Base-by-base conservation (phyloP, 805 yeast genomes). In the Wickerhamiella sergipiensis region DNA sequence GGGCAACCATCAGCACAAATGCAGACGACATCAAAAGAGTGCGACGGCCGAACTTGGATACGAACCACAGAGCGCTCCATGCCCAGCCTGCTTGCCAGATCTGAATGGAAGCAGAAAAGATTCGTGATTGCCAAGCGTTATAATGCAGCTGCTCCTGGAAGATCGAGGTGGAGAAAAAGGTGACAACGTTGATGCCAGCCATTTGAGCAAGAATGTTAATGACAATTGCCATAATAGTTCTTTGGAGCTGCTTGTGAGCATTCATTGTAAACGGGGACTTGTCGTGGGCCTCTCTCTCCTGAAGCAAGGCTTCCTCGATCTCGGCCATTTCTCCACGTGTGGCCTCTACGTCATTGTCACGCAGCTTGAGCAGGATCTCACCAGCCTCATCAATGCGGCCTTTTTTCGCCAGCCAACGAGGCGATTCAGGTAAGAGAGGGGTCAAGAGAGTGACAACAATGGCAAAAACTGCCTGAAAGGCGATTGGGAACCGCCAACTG, bases 401-500 rank as follows among this genome's bases (percentile, higher is more conserved):
- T 42, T 54, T 48, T 29, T 58, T 50, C 31, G 62, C 53, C 12
- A 61, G 61, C 72, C 74, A 71, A 55, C 79, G 69, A 44, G 77
- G 80, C 17, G 74, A 72, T 55, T 77, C 79, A 12, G 80, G 78
- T 55, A 76, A 63, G 39, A 68, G 60, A 24, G 64, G 51, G 17
- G 70, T 64, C 47, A 74, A 70, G 12, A 57, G 46, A 21, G 70
- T 65, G 51, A 76, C 67, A 23, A 73, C 46, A 10, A 64, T 47
- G n/a, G 80, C 79, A 45, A 78, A 78, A 45, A 75, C 55, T 43
- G 74, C 69, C 55, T 76, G 80, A 53, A 75, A 60, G 6, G 83
- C 80, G 50, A 83, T 71, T 13, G 89, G 88, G 59, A 83, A 70
- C 66, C 89, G 75, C 86, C 88, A 83, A n/a, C 78, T 69, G 12